Evolutionary conservation across 2,329 filamentous ascomycete genomes (phyloP).

Genomic region (Taxawa tesnikishii): DNA sequence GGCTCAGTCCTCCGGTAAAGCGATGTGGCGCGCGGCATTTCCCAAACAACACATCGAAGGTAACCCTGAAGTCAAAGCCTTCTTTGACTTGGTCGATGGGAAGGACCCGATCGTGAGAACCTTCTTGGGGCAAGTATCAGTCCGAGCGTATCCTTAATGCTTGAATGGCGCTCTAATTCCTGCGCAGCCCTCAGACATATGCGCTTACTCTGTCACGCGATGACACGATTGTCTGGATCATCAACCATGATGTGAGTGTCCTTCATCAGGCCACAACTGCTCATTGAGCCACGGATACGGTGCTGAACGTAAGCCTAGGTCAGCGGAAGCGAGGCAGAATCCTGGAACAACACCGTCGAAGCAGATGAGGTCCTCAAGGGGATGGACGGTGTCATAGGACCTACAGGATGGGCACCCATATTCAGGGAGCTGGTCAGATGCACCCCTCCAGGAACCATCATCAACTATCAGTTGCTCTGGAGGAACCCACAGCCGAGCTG

Average conservation of each 20-base stretch:
- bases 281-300: too few relatives aligned
- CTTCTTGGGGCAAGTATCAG: too few relatives aligned
- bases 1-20: slow-evolving; percentile 17
- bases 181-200: slow-evolving; percentile 30
- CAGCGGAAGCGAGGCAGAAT: slow-evolving; percentile 31
- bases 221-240: slow-evolving; percentile 38
- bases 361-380: slow-evolving; percentile 30
- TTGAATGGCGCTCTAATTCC: too few relatives aligned
- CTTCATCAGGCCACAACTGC: too few relatives aligned
- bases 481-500: slow-evolving; percentile 31
- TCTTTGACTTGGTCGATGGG: slow-evolving; percentile 29
- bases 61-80: slow-evolving; percentile 33
- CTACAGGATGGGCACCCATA: slow-evolving; percentile 31
- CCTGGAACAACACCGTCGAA: slow-evolving; percentile 35
- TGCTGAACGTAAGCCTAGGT: too few relatives aligned
- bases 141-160: too few relatives aligned
- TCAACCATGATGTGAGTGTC: slow-evolving; percentile 37
- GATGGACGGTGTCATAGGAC: slow-evolving; percentile 31
- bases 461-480: slow-evolving; percentile 34
- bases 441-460: slow-evolving; percentile 33
- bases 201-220: slow-evolving; percentile 32
- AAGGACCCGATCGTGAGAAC: slow-evolving; percentile 33
- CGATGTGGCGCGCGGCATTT: slow-evolving; percentile 20
- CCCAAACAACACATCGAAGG: slow-evolving; percentile 30
- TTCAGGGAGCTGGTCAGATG: slow-evolving; percentile 32